Evolutionary conservation across 2,329 filamentous ascomycete genomes (phyloP).

Genomic region (Canariomyces notabilis): DNA sequence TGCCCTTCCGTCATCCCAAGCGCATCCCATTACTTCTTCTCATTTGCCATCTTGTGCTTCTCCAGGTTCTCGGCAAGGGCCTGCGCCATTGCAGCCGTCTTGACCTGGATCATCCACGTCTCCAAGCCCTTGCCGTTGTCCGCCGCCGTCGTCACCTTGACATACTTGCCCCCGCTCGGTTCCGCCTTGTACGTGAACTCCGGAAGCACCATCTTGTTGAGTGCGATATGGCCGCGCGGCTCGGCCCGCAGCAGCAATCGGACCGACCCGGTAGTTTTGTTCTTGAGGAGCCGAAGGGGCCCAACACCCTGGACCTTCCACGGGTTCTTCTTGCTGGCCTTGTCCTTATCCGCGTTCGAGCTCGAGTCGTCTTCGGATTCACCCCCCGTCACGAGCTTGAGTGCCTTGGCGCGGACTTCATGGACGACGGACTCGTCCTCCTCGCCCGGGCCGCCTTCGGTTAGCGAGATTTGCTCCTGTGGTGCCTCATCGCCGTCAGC

Average conservation of each 20-base stretch:
- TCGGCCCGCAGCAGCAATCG: constrained; percentile 71
- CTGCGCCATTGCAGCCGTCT: constrained; percentile 55
- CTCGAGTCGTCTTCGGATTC: constrained; percentile 43
- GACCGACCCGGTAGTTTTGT: constrained; percentile 62
- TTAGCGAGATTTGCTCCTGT: constrained; percentile 66
- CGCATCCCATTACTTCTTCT: constrained; percentile 45
- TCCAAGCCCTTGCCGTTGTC: constrained; percentile 57
- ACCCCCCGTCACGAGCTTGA: constrained; percentile 52
- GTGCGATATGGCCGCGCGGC: constrained; percentile 64
- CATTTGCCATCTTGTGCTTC: constrained; percentile 49
- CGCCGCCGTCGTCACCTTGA: constrained; percentile 54
- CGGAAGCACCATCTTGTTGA: constrained; percentile 64
- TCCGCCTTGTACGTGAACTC: constrained; percentile 58
- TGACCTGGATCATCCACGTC: constrained; percentile 68
- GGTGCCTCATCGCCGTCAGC: constrained; percentile 54
- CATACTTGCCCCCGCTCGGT: constrained; percentile 46
- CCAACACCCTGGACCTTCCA: constrained; percentile 71
- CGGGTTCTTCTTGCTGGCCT: constrained; percentile 46
- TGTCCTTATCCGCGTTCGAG: constrained; percentile 35
- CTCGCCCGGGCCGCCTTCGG: constrained; percentile 61
- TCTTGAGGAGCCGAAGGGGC: constrained; percentile 64
- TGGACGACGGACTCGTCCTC: constrained; percentile 66
- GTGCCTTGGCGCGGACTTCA: constrained; percentile 65
- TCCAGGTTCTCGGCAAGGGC: constrained; percentile 49
- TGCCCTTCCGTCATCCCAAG: neutral